A percentile compares a stretch with the other conserved stretches of the same genome.
These are phyloP conservation scores for Escallonia herrerae DNA, from an alignment of 129 eudicot genomes.

Conservation along the genomic window DNA sequence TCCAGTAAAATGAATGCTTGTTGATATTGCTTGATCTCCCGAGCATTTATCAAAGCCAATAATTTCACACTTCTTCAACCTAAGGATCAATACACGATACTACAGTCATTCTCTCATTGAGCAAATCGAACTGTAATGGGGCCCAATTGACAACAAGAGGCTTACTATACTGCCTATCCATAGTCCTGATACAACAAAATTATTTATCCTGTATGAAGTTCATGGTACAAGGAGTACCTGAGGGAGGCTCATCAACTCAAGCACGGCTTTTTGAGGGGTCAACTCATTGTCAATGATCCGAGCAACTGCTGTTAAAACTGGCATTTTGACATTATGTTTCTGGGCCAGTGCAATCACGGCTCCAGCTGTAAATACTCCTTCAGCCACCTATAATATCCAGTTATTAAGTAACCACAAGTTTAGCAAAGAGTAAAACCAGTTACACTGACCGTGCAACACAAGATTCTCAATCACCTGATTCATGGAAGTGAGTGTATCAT, in stretches of 20 bases:
- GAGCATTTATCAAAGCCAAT: neutral
- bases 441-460: slow-evolving; percentile 3
- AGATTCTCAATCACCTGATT: slow-evolving; percentile 59
- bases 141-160: too few species aligned
- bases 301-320: slow-evolving; percentile 95
- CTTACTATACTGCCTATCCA: too few species aligned
- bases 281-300: slow-evolving; percentile 92
- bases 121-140: too few species aligned
- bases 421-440: neutral
- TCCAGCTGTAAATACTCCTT: slow-evolving; percentile 94
- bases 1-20: too few species aligned
- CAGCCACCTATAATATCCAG: slow-evolving; percentile 63
- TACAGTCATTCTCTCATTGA: too few species aligned
- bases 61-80: slow-evolving; percentile 55
- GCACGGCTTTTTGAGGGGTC: slow-evolving; percentile 84
- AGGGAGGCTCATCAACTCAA: slow-evolving; percentile 89
- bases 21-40: too few species aligned
- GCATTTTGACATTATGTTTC: slow-evolving; percentile 93
- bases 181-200: neutral
- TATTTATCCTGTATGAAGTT: neutral
- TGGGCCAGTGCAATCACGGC: slow-evolving; percentile 97
- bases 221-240: slow-evolving; percentile 40
- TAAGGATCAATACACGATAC: slow-evolving; percentile 3
- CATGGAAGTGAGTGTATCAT: slow-evolving; percentile 80
- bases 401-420: slow-evolving; percentile 7